Evolutionary conservation across 2,329 filamentous ascomycete genomes (phyloP), one percentile per base, ranked within the genome.

Genomic region (Cladosporium sp.): DNA sequence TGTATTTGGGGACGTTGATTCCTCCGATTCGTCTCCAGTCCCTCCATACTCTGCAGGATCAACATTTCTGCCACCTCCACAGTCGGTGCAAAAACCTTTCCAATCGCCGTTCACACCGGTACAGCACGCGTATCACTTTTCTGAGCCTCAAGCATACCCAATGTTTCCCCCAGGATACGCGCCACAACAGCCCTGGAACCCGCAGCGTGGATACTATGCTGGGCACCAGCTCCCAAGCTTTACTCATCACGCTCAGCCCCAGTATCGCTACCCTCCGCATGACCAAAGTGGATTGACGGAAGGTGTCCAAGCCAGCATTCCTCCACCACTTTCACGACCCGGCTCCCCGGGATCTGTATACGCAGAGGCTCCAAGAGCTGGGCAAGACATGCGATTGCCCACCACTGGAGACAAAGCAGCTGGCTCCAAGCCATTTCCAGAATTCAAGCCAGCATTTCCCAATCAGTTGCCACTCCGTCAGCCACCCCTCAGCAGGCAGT

Each of bases 1-100:
- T 40, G 65, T 71, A 18, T 75, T 74, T 57, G 68, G 69, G 38
- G 68, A 67, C 19, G 62, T 65, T 14, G 62, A 70, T 19, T 72
- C 70, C 16, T 63, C 66, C 6, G 63, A 61, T 11, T 62, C 68
- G 16, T 72, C 72, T 2, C 70, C 69, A 5, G 69, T 68, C 4
- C 64, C 63, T 16, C 59, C 62, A 18, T 46, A 60, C 10, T 62
- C 61, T 11, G 44, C 56, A 7, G 57, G 57, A 32, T 63, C 63
- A 35, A 31, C 52, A 11, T 50, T 43, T 31, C 32, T 34, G 32
- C 48, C 40, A 9, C 44, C 44, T 22, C 44, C 44, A 11, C 54
- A 56, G 33, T 43, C 57, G 4, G 46, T 55, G 6, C 56, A 53
- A 19, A 56, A 55, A 35, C 56, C 59, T 1, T 54, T 45, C 5